Conservation (phyloP, 805 yeast genomes). For the Brettanomyces anomalus region DNA sequence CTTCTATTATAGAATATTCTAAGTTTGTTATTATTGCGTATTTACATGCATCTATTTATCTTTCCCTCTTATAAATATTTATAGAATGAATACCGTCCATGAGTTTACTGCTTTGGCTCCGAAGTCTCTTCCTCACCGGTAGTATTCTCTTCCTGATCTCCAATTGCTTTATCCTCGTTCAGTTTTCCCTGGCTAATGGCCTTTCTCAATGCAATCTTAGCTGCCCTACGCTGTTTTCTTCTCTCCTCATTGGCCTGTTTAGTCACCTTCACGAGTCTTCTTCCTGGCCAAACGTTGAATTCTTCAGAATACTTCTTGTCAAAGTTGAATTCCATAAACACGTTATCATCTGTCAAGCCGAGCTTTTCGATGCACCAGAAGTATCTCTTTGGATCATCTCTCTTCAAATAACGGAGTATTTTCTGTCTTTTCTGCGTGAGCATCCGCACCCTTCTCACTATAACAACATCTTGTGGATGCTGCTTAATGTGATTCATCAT, state of each 20-base stretch:
- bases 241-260: slow-evolving; percentile 38
- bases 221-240: slow-evolving; percentile 38
- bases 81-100: not conserved
- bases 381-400: slow-evolving; percentile 71
- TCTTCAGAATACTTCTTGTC: slow-evolving; percentile 72
- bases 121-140: not conserved
- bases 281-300: slow-evolving; percentile 70
- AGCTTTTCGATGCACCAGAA: slow-evolving; percentile 79
- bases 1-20: no score
- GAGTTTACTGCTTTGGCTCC: not conserved
- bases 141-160: not conserved
- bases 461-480: slow-evolving; percentile 63
- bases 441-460: slow-evolving; percentile 66
- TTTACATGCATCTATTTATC: not conserved
- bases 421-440: slow-evolving; percentile 85
- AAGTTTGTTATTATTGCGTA: not conserved
- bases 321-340: slow-evolving; percentile 73
- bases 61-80: not conserved
- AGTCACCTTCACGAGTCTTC: slow-evolving; percentile 49
- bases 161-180: slow-evolving; percentile 1
- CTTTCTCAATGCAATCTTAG: slow-evolving; percentile 30
- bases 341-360: slow-evolving; percentile 76
- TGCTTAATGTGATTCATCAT: slow-evolving; percentile 65
- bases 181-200: slow-evolving; percentile 12
- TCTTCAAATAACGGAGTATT: slow-evolving; percentile 72